Conservation (phyloP, 257 asterid species). For the Scutellaria barbata region DNA sequence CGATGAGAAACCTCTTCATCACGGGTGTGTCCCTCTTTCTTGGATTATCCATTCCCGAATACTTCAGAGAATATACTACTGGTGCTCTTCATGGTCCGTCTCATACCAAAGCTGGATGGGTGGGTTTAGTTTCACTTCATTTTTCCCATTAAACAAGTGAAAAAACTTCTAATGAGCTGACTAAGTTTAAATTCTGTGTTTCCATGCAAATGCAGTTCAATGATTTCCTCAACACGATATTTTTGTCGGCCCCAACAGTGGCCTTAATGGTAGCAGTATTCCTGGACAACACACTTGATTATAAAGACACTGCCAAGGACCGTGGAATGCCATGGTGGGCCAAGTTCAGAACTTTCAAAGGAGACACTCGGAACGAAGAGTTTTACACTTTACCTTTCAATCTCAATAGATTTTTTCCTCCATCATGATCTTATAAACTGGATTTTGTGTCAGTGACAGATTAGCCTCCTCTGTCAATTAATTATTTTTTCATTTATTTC, state of each 20-base stretch:
- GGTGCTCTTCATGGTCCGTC: slow-evolving; percentile 88
- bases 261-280: slow-evolving; percentile 77
- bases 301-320: slow-evolving; percentile 88
- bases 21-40: slow-evolving; percentile 86
- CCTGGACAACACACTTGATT: slow-evolving; percentile 92
- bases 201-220: slow-evolving; percentile 68
- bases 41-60: slow-evolving; percentile 91
- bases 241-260: slow-evolving; percentile 84
- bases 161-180: neutral
- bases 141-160: neutral
- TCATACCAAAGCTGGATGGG: slow-evolving; percentile 93
- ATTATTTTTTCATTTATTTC: slow-evolving; percentile 48
- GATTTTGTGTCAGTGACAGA: slow-evolving; percentile 47
- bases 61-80: slow-evolving; percentile 81
- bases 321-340: slow-evolving; percentile 99
- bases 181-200: neutral
- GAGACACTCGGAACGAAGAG: slow-evolving; percentile 94
- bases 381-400: slow-evolving; percentile 97
- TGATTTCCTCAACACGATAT: slow-evolving; percentile 86
- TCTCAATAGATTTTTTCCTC: slow-evolving; percentile 95
- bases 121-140: slow-evolving; percentile 36
- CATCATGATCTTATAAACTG: slow-evolving; percentile 53
- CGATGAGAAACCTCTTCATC: slow-evolving; percentile 93
- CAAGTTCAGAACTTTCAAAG: slow-evolving; percentile 85
- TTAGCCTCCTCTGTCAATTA: slow-evolving; percentile 50